These are phyloP conservation scores for Phyllosticta capitalensis DNA, from an alignment of 2,329 filamentous ascomycete species.

Conservation along the genomic window DNA sequence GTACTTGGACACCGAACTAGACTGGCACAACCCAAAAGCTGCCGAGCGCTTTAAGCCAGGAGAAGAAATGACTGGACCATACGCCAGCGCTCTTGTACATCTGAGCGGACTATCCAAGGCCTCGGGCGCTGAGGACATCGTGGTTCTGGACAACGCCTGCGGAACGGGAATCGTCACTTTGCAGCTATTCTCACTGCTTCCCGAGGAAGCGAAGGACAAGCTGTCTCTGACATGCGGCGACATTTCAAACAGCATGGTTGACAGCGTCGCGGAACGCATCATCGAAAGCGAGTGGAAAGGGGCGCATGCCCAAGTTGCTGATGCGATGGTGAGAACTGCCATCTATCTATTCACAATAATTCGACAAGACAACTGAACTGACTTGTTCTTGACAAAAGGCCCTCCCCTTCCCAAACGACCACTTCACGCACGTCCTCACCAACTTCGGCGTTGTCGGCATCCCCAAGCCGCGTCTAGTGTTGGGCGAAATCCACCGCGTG, in stretches of 20 bases:
- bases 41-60: constrained; percentile 20
- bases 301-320: constrained; percentile 33
- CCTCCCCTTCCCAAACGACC: constrained; percentile 3
- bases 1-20: background rate
- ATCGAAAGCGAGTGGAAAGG: constrained; percentile 38
- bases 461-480: constrained; percentile 31
- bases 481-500: constrained; percentile 22
- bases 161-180: constrained; percentile 43
- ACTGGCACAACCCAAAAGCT: constrained; percentile 15
- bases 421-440: constrained; percentile 26
- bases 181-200: constrained; percentile 33
- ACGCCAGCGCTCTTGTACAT: constrained; percentile 21
- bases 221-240: constrained; percentile 45
- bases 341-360: constrained; percentile 12
- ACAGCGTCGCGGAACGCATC: constrained; percentile 31
- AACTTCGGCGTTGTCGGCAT: constrained; percentile 42
- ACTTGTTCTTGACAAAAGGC: background rate
- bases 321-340: constrained; percentile 37
- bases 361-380: background rate
- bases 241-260: constrained; percentile 35
- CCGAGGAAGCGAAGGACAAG: constrained; percentile 28
- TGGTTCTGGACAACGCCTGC: constrained; percentile 45
- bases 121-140: constrained; percentile 15
- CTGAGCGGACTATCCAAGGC: constrained; percentile 20
- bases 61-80: constrained; percentile 24